phyloP scores from a whole-genome alignment of 352 stramenopile species.

The Pythium myriotylum region DNA sequence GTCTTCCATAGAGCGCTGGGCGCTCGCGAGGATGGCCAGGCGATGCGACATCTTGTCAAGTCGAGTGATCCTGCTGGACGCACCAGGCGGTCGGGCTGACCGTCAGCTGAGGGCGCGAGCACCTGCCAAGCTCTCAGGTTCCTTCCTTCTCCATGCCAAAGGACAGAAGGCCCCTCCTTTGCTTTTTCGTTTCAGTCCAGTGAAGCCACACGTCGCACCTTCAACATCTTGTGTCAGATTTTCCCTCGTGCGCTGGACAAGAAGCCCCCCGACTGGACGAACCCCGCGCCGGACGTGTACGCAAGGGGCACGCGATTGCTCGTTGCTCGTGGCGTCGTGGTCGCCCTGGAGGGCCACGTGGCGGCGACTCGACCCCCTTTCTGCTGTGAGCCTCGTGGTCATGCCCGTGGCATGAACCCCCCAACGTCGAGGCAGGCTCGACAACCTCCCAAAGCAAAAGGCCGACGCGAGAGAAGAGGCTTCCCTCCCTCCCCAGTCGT shows the following conservation, averaged over 20 bases:
- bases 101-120: not conserved
- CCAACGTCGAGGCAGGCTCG: too few species aligned
- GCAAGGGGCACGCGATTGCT: not conserved
- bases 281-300: not conserved
- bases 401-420: too few species aligned
- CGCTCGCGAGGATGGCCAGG: not conserved
- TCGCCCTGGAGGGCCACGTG: not conserved
- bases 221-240: conserved; percentile 1
- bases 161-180: too few species aligned
- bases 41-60: conserved; percentile 7
- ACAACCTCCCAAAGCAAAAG: not conserved
- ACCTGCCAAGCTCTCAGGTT: too few species aligned
- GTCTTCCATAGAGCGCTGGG: not conserved
- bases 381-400: too few species aligned
- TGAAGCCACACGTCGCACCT: too few species aligned
- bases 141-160: too few species aligned
- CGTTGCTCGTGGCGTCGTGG: not conserved
- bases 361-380: not conserved
- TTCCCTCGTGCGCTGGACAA: too few species aligned
- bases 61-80: not conserved
- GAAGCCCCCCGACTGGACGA: not conserved
- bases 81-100: too few species aligned
- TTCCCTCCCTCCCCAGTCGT: not conserved
- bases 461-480: not conserved
- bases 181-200: too few species aligned